phyloP scores from a whole-genome alignment of 2,329 filamentous ascomycete species.

The Cyphellophora europaea region DNA sequence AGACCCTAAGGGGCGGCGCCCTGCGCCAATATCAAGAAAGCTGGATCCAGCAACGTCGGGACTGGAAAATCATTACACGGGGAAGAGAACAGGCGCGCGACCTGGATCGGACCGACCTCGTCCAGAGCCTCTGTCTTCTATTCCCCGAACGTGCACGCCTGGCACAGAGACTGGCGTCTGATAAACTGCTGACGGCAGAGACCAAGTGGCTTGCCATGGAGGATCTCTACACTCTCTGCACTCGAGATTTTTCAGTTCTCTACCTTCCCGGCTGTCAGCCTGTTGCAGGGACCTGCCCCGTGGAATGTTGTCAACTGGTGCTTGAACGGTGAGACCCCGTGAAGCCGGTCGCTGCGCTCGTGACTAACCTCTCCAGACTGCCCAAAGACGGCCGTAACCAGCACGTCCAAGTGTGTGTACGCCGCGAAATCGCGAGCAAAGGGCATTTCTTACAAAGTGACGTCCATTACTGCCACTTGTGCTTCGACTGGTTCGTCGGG shows the following conservation, averaged over 20 bases:
- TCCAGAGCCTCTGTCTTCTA: constrained; percentile 4
- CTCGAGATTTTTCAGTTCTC: constrained; percentile 4
- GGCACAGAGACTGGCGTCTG: constrained; percentile 4
- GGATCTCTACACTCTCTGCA: constrained; percentile 6
- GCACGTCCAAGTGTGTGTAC: constrained; percentile 10
- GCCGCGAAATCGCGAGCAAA: constrained; percentile 5
- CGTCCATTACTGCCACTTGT: constrained; percentile 10
- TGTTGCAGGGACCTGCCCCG: constrained; percentile 3
- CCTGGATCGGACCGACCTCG: constrained; percentile 2
- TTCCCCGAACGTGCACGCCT: constrained; percentile 8
- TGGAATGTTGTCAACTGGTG: constrained; percentile 3
- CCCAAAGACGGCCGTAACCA: constrained; percentile 8
- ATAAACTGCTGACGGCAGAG: constrained; percentile 1
- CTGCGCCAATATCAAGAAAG: constrained; percentile 9
- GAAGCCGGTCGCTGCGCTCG: too few species aligned
- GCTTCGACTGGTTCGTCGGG: constrained; percentile 10
- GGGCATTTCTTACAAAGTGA: background rate
- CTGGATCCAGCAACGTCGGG: constrained; percentile 10
- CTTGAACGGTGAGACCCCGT: constrained; percentile 2
- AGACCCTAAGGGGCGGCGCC: background rate
- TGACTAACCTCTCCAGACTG: constrained; percentile 5
- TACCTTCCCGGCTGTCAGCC: constrained; percentile 6
- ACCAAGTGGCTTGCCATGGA: constrained; percentile 6
- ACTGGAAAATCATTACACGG: constrained; percentile 9
- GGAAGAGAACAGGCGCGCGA: constrained; percentile 8